Base-by-base conservation (phyloP, 108 stramenopile genomes). In the Thalassiosira profunda region DNA sequence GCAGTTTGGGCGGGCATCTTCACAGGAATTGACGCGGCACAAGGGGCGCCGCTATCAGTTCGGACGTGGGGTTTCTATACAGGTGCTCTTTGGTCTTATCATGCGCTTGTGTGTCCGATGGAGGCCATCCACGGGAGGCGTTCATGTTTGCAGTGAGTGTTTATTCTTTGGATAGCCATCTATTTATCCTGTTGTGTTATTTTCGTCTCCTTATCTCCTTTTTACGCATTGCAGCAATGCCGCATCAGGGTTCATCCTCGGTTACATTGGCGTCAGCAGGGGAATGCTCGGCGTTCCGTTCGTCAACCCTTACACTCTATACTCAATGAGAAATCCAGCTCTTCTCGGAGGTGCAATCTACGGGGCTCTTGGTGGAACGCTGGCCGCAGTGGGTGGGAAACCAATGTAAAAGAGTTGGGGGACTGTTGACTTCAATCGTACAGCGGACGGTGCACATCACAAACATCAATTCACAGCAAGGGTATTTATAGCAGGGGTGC, bases 101-200 rank as follows among this genome's bases (percentile, higher is more conserved):
- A 85, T 54, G 53, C 68, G 1, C 25, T 83, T n/a, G 74, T 83
- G 55, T 87, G 86, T 58, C 86, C 86, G 1, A 87, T 87, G 86
- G 84, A 83, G 43, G 80, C 74, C 10, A 83, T 87, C 2, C 81
- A 83, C 37, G 84, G 84, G 1, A 67, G 79, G 43, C 63, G 55
- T 49, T 78, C 75, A n/a, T 33, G 58, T 21, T 51, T 69, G 43
- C 86, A 87, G 53, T 54, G 53, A 54, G 53, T 54, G 38, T 40
- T 40, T 9, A 40, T 40, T 40, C 38, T 40, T 40, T 40, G 38
- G n/a, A n/a, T n/a, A n/a, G 12, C 38, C 38, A 40, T 40, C 12
- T 40, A 12, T 40, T 40, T 40, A 12, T 9, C 11, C 9, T 40
- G 6, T 7, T 47, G 8, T 7, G 46, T 1, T 47, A 2, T 47